phyloP scores from a whole-genome alignment of 495 filamentous ascomycete species.

The Ramalina peruviana region DNA sequence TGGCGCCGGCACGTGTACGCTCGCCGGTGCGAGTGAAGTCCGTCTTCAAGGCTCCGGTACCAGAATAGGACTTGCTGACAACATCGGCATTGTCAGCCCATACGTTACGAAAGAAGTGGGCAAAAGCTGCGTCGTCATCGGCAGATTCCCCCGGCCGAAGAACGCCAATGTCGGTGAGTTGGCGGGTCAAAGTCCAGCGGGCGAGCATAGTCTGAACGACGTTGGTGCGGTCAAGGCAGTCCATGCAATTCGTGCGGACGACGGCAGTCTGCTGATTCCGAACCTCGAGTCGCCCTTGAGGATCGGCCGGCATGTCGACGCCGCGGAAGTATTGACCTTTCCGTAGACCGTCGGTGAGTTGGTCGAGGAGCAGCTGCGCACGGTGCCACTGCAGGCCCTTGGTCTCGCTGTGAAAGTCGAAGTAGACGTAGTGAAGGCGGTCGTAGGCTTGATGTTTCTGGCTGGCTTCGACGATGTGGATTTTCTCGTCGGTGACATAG shows the following conservation, averaged over 20 bases:
- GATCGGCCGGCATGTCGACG: slow-evolving; percentile 62
- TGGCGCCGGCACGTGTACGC: slow-evolving; percentile 64
- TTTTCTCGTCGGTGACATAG: slow-evolving; percentile 55
- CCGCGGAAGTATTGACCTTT: slow-evolving; percentile 87
- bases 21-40: slow-evolving; percentile 85
- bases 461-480: slow-evolving; percentile 57
- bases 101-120: slow-evolving; percentile 79
- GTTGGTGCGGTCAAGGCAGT: slow-evolving; percentile 95
- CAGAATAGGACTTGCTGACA: slow-evolving; percentile 82
- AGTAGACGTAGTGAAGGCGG: slow-evolving; percentile 86
- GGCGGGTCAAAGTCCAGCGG: slow-evolving; percentile 71
- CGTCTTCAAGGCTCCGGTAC: slow-evolving; percentile 91
- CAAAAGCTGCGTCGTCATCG: slow-evolving; percentile 62
- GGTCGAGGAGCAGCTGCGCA: slow-evolving; percentile 71
- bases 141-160: slow-evolving; percentile 54
- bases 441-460: slow-evolving; percentile 51
- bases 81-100: slow-evolving; percentile 98
- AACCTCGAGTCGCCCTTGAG: slow-evolving; percentile 57
- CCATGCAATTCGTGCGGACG: slow-evolving; percentile 97
- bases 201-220: slow-evolving; percentile 94
- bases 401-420: slow-evolving; percentile 96
- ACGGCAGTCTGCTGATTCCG: slow-evolving; percentile 70
- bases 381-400: slow-evolving; percentile 89
- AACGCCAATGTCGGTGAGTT: slow-evolving; percentile 69
- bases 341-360: slow-evolving; percentile 53